Evolutionary conservation across 106 monocot genomes (phyloP), one percentile per base, ranked within the genome.

Genomic region (Alisma plantagoaquatica): DNA sequence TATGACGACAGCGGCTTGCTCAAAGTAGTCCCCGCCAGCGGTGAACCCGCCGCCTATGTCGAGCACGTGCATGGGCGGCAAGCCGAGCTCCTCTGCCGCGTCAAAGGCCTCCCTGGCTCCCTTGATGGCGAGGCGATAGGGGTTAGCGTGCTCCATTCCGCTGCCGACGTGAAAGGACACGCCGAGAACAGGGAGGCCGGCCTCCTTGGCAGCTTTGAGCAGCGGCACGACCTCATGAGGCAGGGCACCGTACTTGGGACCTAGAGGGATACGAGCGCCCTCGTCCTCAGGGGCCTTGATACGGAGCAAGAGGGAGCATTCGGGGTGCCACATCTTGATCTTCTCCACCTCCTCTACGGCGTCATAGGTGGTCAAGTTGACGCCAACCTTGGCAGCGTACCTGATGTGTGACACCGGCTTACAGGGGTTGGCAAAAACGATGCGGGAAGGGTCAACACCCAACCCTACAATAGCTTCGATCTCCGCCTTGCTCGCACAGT

Each of bases 391-490:
- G n/a, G n/a, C n/a, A n/a, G n/a, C n/a, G 26, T 48, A 70, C 32
- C 46, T 26, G 47, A 70, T 23, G 54, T 62, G 70, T 20, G 61
- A 35, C 28, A 54, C 70, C 10, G 70, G 54, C 62, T 70, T 70
- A 54, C 70, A n/a, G n/a, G n/a, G n/a, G n/a, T n/a, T n/a, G n/a
- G n/a, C n/a, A n/a, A n/a, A n/a, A n/a, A n/a, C n/a, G n/a, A n/a
- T n/a, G n/a, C n/a, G n/a, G n/a, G n/a, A n/a, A n/a, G n/a, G n/a
- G n/a, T n/a, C n/a, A n/a, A n/a, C n/a, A n/a, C n/a, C n/a, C n/a
- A n/a, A n/a, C n/a, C n/a, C n/a, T n/a, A n/a, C n/a, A n/a, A n/a
- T n/a, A n/a, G n/a, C n/a, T n/a, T n/a, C n/a, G n/a, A n/a, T n/a
- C n/a, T n/a, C n/a, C n/a, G n/a, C n/a, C n/a, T n/a, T n/a, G n/a